Conservation (phyloP, 2,329 filamentous ascomycete species). For the Nothomitra cinnamomea region DNA sequence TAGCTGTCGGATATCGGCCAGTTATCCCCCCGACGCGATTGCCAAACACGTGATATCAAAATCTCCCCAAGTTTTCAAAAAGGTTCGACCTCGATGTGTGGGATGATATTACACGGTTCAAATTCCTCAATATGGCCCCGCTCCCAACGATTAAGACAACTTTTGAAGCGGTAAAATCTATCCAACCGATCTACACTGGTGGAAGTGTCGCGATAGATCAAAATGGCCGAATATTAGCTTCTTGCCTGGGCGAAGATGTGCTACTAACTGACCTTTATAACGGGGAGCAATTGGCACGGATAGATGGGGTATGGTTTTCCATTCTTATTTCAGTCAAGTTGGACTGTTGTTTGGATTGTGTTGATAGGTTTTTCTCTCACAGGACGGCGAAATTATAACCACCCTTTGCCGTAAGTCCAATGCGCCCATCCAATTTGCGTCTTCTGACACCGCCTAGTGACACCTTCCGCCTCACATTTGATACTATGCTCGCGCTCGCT, state of each 20-base stretch:
- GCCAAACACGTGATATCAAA: not conserved
- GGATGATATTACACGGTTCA: not conserved
- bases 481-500: conserved; percentile 88
- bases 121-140: conserved; percentile 28
- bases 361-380: conserved; percentile 15
- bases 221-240: conserved; percentile 66
- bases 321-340: conserved; percentile 1
- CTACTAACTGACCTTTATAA: conserved; percentile 72
- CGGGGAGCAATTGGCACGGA: conserved; percentile 62
- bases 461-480: conserved; percentile 73
- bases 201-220: conserved; percentile 72
- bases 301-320: conserved; percentile 58
- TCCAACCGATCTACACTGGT: conserved; percentile 88
- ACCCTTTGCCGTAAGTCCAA: conserved; percentile 42
- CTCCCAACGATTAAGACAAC: conserved; percentile 58
- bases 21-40: not conserved
- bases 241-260: conserved; percentile 81
- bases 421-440: conserved; percentile 9
- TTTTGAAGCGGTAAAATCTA: conserved; percentile 66
- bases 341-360: conserved; percentile 13
- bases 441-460: conserved; percentile 37
- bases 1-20: too few relatives aligned
- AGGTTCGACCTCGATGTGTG: not conserved
- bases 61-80: conserved; percentile 1
- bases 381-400: conserved; percentile 54